phyloP scores from a whole-genome alignment of 345 rosid species.

The Citrus inodora region DNA sequence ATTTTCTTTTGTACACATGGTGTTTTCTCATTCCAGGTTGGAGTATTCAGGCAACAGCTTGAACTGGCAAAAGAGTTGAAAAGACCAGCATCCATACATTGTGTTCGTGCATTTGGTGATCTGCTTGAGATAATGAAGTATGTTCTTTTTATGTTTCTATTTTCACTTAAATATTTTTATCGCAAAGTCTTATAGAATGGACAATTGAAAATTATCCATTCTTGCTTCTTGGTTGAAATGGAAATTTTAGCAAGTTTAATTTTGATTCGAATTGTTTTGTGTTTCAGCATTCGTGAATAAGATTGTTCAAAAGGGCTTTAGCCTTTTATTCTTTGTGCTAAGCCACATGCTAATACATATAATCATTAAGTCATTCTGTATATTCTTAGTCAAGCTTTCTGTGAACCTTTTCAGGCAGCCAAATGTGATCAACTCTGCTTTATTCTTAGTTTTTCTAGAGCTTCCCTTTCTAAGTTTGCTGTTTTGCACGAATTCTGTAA shows the following conservation, averaged over 20 bases:
- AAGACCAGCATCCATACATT: conserved; percentile 74
- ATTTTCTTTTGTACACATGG: neutral
- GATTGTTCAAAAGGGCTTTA: too few relatives aligned
- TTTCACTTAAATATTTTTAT: neutral
- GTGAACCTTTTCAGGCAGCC: neutral
- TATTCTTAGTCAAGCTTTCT: neutral
- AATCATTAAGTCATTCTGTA: neutral
- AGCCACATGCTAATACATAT: neutral
- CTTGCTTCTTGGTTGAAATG: neutral
- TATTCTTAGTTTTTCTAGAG: neutral
- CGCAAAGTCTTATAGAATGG: neutral
- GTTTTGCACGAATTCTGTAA: neutral
- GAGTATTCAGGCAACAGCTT: conserved; percentile 76
- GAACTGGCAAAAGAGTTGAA: conserved; percentile 81
- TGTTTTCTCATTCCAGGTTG: conserved; percentile 34
- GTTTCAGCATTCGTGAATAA: too few relatives aligned
- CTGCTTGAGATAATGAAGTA: conserved; percentile 81
- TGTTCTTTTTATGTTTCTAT: neutral
- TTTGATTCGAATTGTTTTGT: neutral
- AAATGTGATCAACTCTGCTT: neutral
- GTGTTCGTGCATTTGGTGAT: conserved; percentile 90
- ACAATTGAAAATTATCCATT: neutral
- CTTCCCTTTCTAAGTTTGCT: neutral
- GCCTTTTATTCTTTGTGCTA: neutral
- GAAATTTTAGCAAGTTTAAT: neutral